Base-by-base conservation (phyloP, 75 land plant species). In the Cunninghamia lanceolata region DNA sequence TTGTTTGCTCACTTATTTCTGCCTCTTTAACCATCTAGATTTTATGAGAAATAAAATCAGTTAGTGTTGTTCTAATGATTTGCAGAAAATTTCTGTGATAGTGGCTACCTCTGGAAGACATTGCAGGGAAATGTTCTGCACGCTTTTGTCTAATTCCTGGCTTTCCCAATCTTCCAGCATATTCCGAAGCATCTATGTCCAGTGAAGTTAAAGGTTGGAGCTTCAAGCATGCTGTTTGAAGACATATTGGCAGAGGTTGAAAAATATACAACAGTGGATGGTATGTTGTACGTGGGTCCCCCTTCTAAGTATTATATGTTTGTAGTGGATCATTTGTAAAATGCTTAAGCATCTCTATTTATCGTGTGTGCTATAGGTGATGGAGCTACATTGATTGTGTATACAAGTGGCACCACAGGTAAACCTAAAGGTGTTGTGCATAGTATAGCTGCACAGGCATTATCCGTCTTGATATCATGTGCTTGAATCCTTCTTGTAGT, bases 361-460 rank as follows among this genome's bases (percentile, higher is more conserved):
- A 36, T 82, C 13, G 10, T 47, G 43, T 28, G 85, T 86, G 6
- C n/a, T 84, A 85, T 83, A 97, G 95, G 87, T 38, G 93, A 92
- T 39, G 90, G 92, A 50, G 90, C 99, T 77, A 99, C 97, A 84
- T 89, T 98, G 86, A 95, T 98, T 83, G 80, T 98, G 3, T 98
- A 98, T 82, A 98, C 99, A 15, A 98, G 99, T 93, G 99, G 99
- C 38, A 98, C 99, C 19, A 98, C 99, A 42, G 99, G 99, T 21
- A 98, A 94, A 86, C 99, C 99, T 54, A 98, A 98, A 90, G 99
- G 99, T 85, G 99, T 94, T 85, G 99, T 98, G 50, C 99, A 98
- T 56, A 88, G 99, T 87, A 92, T 98, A 15, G 85, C 83, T 71
- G 88, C 99, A 78, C 99, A 98, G 99, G 99, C 96, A 86, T 83